Evolutionary conservation across 352 stramenopile species (phyloP).

Genomic region (Phytophthora capsici): DNA sequence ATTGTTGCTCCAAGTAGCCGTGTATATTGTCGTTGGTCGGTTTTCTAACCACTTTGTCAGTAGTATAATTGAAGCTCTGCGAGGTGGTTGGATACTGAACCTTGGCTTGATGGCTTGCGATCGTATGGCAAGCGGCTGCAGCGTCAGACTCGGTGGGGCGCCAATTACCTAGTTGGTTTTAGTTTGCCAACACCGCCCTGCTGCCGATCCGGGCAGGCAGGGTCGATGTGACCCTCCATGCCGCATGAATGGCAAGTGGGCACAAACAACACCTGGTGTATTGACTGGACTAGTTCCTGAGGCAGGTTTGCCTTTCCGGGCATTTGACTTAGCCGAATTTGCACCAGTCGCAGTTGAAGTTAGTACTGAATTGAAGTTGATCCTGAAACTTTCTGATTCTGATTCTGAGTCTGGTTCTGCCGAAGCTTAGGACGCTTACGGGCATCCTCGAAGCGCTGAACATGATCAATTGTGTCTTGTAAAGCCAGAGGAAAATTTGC

Average conservation of each 20-base stretch:
- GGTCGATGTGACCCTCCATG: background rate
- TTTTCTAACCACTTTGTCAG: conserved; percentile 1
- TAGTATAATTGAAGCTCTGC: conserved; percentile 4
- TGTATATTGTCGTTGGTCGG: background rate
- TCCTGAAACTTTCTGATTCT: too few species aligned
- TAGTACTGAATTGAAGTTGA: conserved; percentile 2
- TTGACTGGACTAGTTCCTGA: background rate
- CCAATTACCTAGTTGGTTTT: background rate
- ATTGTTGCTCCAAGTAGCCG: conserved; percentile 7
- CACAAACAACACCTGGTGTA: background rate
- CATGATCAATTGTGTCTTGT: background rate
- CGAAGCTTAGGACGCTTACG: background rate
- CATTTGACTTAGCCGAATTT: background rate
- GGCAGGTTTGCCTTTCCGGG: background rate
- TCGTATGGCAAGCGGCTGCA: background rate
- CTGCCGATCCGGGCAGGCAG: conserved; percentile 1
- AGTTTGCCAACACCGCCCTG: background rate
- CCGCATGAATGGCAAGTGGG: background rate
- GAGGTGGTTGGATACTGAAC: background rate
- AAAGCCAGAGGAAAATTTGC: too few species aligned
- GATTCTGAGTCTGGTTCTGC: background rate
- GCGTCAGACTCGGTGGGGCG: background rate
- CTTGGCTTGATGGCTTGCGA: conserved; percentile 1
- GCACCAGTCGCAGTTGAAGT: background rate
- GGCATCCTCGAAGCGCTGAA: background rate